Percentiles rank a stretch among this genome's conserved stretches.
Conservation (phyloP, 495 filamentous ascomycete genomes). For the Aspergillus biplanus region DNA sequence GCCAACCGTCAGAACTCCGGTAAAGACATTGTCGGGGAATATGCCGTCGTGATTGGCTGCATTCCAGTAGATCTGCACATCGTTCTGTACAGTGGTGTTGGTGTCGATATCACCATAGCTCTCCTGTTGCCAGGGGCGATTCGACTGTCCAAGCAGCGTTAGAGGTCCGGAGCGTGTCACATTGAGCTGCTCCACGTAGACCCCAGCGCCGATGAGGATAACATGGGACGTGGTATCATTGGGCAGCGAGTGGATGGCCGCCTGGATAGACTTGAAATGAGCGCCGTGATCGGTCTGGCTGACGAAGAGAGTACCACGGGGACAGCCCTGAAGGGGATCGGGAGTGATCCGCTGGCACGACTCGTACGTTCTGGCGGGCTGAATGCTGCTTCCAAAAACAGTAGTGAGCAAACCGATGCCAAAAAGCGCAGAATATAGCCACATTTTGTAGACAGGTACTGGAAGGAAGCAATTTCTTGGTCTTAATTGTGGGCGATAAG, state of each 20-base stretch:
- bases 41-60: slow-evolving; percentile 50
- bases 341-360: no score
- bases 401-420: no score
- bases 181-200: slow-evolving; percentile 64
- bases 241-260: slow-evolving; percentile 57
- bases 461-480: no score
- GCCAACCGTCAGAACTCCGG: slow-evolving; percentile 56
- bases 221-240: slow-evolving; percentile 50
- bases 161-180: slow-evolving; percentile 60
- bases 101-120: slow-evolving; percentile 3
- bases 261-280: slow-evolving; percentile 52
- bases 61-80: slow-evolving; percentile 53
- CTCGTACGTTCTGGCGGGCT: no score
- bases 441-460: no score
- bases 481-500: no score
- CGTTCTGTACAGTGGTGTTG: slow-evolving; percentile 40
- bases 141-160: slow-evolving; percentile 57
- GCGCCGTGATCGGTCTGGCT: slow-evolving; percentile 35
- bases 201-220: slow-evolving; percentile 58
- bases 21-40: slow-evolving; percentile 58
- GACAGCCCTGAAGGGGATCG: no score
- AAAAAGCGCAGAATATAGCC: no score
- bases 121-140: slow-evolving; percentile 17
- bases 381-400: no score
- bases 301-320: slow-evolving; percentile 49